Conservation (phyloP, 805 yeast species). For the Blastobotrys attinorum region DNA sequence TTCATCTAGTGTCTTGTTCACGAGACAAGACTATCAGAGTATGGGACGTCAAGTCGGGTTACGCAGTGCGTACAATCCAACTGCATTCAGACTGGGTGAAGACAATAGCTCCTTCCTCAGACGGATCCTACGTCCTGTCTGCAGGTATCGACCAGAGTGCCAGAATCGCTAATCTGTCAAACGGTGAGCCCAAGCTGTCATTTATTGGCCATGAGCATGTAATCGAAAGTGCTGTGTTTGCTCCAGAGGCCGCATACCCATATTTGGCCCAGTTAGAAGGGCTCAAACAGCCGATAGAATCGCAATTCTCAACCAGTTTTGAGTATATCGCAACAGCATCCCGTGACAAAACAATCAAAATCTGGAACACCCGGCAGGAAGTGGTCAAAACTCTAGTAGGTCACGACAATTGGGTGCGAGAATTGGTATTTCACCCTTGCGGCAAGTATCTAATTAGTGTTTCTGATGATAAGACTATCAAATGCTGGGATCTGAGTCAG, state of each 20-base stretch:
- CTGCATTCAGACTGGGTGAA: constrained; percentile 92
- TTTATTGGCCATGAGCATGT: constrained; percentile 79
- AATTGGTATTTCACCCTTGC: constrained; percentile 62
- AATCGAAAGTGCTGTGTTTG: constrained; percentile 60
- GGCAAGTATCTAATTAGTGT: constrained; percentile 63
- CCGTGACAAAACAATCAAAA: constrained; percentile 62
- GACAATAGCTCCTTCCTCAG: constrained; percentile 29
- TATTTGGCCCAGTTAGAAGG: constrained; percentile 41
- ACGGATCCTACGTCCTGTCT: constrained; percentile 55
- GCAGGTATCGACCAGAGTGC: constrained; percentile 75
- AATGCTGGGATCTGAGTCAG: constrained; percentile 63
- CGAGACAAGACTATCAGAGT: constrained; percentile 84
- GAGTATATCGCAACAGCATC: constrained; percentile 74
- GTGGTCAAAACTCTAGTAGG: constrained; percentile 53
- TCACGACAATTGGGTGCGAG: constrained; percentile 82
- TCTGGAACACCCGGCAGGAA: constrained; percentile 69
- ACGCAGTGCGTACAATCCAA: constrained; percentile 53
- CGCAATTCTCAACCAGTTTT: constrained; percentile 16
- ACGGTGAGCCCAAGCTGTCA: constrained; percentile 60
- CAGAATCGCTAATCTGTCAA: constrained; percentile 54
- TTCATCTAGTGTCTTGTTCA: constrained; percentile 59
- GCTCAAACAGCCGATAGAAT: constrained; percentile 26
- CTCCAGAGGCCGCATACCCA: constrained; percentile 46
- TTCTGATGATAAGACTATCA: constrained; percentile 70
- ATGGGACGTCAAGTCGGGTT: constrained; percentile 65